Percentiles rank a stretch among this genome's conserved stretches.
Evolutionary conservation across 192 early-diverging fungal genomes (phyloP).

Genomic region (Backusella macrospora): DNA sequence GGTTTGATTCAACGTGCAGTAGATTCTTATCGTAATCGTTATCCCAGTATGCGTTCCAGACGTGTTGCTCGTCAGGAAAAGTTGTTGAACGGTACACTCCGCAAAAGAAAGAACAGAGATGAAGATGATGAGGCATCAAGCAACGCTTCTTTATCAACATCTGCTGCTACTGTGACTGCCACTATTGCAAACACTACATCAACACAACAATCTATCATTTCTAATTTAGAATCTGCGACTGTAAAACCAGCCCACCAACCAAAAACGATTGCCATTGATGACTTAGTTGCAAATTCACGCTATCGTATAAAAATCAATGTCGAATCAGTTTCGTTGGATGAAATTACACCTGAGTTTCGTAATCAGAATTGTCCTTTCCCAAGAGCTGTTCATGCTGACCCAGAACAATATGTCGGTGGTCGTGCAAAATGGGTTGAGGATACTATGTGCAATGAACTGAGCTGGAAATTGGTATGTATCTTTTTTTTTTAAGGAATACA

Average conservation of each 20-base stretch:
- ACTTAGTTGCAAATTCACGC: constrained; percentile 29
- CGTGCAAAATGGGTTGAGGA: constrained; percentile 41
- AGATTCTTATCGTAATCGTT: constrained; percentile 75
- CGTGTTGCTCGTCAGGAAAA: constrained; percentile 78
- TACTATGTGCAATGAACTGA: constrained; percentile 58
- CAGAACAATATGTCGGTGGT: constrained; percentile 35
- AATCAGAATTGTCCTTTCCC: constrained; percentile 59
- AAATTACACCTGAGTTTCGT: constrained; percentile 52
- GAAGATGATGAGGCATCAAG: constrained; percentile 24
- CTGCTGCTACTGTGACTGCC: background rate
- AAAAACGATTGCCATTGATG: constrained; percentile 43
- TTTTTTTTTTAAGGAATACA: background rate
- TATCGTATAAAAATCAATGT: constrained; percentile 54
- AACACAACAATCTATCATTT: background rate
- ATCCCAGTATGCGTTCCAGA: constrained; percentile 70
- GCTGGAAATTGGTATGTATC: constrained; percentile 61
- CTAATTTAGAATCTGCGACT: constrained; percentile 19
- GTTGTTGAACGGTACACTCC: constrained; percentile 55
- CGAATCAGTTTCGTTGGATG: constrained; percentile 47
- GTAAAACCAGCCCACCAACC: constrained; percentile 33
- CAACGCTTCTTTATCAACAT: background rate
- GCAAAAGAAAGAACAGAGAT: constrained; percentile 42
- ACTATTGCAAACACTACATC: background rate
- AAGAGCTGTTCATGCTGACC: constrained; percentile 34
- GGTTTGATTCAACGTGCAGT: constrained; percentile 87